Percentiles rank a stretch among this genome's conserved stretches.
Conservation (phyloP, 352 stramenopile species). For the Peronosclerospora sorghi region DNA sequence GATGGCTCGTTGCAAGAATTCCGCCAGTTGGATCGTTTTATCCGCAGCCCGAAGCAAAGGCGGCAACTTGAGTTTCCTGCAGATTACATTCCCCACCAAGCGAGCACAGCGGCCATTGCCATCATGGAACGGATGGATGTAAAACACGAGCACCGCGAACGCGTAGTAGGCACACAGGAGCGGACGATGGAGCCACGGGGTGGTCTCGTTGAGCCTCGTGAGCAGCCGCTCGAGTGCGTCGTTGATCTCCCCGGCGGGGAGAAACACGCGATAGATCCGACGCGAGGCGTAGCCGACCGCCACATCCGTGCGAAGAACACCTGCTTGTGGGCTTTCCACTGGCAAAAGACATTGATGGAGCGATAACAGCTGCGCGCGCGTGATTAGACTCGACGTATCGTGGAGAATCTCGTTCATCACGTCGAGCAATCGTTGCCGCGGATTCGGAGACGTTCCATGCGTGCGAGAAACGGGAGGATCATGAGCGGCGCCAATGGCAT, state of each 20-base stretch:
- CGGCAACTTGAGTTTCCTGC: slow-evolving; percentile 61
- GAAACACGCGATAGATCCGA: slow-evolving; percentile 74
- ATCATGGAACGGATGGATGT: slow-evolving; percentile 80
- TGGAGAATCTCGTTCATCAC: slow-evolving; percentile 59
- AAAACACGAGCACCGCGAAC: slow-evolving; percentile 73
- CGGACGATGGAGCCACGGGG: slow-evolving; percentile 31
- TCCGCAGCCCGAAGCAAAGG: slow-evolving; percentile 46
- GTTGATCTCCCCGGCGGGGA: slow-evolving; percentile 51
- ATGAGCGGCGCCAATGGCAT: slow-evolving; percentile 54
- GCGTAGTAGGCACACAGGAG: slow-evolving; percentile 68
- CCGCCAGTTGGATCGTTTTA: slow-evolving; percentile 69
- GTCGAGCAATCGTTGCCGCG: slow-evolving; percentile 34
- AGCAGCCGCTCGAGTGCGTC: slow-evolving; percentile 34
- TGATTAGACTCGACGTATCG: slow-evolving; percentile 39
- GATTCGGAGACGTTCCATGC: slow-evolving; percentile 7
- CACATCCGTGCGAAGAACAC: slow-evolving; percentile 37
- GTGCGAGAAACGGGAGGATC: slow-evolving; percentile 15
- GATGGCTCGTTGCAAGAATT: slow-evolving; percentile 66
- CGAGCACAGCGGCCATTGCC: slow-evolving; percentile 70
- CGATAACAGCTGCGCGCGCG: slow-evolving; percentile 43
- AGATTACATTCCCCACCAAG: slow-evolving; percentile 60
- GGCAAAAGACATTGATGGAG: slow-evolving; percentile 49
- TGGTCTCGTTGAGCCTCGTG: slow-evolving; percentile 30
- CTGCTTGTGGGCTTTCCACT: slow-evolving; percentile 28
- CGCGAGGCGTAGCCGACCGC: slow-evolving; percentile 67